Conservation (phyloP, 192 early-diverging fungal genomes). For the Neocallimastix lanati region DNA sequence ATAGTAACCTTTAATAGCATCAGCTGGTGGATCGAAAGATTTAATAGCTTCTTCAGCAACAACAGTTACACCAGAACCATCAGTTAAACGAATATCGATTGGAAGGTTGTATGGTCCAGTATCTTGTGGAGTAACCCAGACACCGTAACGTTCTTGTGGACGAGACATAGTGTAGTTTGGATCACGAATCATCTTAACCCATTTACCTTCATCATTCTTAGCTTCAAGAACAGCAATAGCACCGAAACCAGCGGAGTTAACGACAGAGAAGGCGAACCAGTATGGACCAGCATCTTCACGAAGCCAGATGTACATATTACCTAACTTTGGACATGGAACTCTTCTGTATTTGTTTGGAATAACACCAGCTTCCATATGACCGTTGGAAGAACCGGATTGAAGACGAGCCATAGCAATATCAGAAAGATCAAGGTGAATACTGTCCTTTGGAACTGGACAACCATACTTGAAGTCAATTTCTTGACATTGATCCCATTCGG, state of each 20-base stretch:
- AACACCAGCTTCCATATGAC: not conserved
- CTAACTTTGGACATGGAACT: not conserved
- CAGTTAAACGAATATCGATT: not conserved
- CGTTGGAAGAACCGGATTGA: not conserved
- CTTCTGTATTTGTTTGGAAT: not conserved
- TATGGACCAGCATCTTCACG: slow-evolving; percentile 1
- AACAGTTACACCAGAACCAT: not conserved
- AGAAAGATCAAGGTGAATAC: slow-evolving; percentile 4
- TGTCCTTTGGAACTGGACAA: not conserved
- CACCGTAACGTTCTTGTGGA: slow-evolving; percentile 4
- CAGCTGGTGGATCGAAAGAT: not conserved
- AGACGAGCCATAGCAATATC: slow-evolving; percentile 4
- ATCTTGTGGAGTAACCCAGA: slow-evolving; percentile 3
- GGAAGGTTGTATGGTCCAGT: slow-evolving; percentile 5
- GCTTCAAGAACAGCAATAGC: slow-evolving; percentile 2
- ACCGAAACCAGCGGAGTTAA: slow-evolving; percentile 3
- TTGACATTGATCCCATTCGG: not conserved
- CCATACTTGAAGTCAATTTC: slow-evolving; percentile 2
- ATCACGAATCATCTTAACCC: slow-evolving; percentile 2
- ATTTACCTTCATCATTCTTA: not conserved
- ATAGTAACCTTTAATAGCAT: not conserved
- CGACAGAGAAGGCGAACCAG: slow-evolving; percentile 3
- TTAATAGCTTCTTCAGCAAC: not conserved
- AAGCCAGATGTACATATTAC: not conserved
- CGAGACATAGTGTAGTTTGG: slow-evolving; percentile 4